Conservation (phyloP, 1,284 basidiomycete species). For the Papiliotrema nemorosa region DNA sequence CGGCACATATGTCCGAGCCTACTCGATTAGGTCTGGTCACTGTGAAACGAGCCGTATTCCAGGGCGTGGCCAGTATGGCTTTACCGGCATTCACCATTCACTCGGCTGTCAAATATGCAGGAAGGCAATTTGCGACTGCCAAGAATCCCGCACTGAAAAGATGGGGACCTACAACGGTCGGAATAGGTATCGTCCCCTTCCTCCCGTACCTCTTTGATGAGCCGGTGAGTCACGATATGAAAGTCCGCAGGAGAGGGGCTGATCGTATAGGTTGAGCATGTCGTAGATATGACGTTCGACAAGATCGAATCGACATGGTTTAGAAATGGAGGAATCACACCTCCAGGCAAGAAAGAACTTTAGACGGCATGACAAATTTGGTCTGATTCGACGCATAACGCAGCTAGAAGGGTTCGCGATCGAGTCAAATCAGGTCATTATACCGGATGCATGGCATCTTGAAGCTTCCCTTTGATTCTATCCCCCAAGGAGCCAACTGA, state of each 20-base stretch:
- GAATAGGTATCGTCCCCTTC: constrained; percentile 65
- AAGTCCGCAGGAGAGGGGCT: constrained; percentile 14
- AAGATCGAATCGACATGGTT: constrained; percentile 48
- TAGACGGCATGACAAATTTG: too few species aligned
- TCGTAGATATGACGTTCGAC: constrained; percentile 52
- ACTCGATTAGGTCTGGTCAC: constrained; percentile 67
- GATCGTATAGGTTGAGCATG: constrained; percentile 52
- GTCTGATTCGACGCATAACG: too few species aligned
- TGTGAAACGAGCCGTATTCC: constrained; percentile 75
- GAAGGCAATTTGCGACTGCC: constrained; percentile 66
- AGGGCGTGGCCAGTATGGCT: constrained; percentile 81
- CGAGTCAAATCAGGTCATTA: too few species aligned
- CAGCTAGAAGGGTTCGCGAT: too few species aligned
- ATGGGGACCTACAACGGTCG: constrained; percentile 70
- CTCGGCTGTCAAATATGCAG: constrained; percentile 72
- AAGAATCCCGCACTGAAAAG: constrained; percentile 61
- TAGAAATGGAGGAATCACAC: constrained; percentile 10
- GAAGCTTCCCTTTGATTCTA: too few species aligned
- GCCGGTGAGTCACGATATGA: constrained; percentile 52
- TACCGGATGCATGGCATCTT: too few species aligned
- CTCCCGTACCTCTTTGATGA: constrained; percentile 81
- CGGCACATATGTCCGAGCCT: constrained; percentile 70
- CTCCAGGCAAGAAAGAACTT: constrained; percentile 2
- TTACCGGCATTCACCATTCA: constrained; percentile 68
- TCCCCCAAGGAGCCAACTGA: too few species aligned